Evolutionary conservation across 257 asterid species (phyloP).

Genomic region (Striga asiatica): DNA sequence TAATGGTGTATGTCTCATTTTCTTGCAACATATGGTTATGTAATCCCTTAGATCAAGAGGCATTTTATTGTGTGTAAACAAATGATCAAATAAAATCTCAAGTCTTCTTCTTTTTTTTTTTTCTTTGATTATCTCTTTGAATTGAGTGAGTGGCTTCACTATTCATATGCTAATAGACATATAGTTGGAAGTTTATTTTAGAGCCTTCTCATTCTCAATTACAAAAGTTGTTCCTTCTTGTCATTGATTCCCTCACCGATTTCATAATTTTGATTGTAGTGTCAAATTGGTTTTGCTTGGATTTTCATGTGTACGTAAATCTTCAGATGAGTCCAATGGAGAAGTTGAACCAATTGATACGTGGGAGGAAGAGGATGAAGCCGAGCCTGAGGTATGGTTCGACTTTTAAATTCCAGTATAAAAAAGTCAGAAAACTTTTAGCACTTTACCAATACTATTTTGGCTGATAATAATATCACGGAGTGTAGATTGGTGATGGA

Average conservation of each 20-base stretch:
- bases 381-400: constrained; percentile 57
- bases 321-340: constrained; percentile 32
- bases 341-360: constrained; percentile 73
- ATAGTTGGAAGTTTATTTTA: background rate
- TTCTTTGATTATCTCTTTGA: too few species aligned
- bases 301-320: constrained; percentile 8
- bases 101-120: too few species aligned
- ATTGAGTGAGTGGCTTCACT: too few species aligned
- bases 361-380: constrained; percentile 92
- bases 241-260: background rate
- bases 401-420: background rate
- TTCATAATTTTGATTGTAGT: constrained; percentile 3
- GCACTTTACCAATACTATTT: constrained; percentile 5
- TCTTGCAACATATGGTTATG: too few species aligned
- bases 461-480: background rate
- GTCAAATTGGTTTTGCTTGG: background rate
- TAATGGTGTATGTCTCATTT: too few species aligned
- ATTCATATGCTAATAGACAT: too few species aligned
- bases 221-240: background rate
- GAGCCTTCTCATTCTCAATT: background rate
- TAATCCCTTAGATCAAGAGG: too few species aligned
- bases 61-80: too few species aligned
- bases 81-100: too few species aligned
- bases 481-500: constrained; percentile 72
- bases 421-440: background rate